phyloP scores from a whole-genome alignment of 129 eudicot genomes.

The Calendula officinalis region DNA sequence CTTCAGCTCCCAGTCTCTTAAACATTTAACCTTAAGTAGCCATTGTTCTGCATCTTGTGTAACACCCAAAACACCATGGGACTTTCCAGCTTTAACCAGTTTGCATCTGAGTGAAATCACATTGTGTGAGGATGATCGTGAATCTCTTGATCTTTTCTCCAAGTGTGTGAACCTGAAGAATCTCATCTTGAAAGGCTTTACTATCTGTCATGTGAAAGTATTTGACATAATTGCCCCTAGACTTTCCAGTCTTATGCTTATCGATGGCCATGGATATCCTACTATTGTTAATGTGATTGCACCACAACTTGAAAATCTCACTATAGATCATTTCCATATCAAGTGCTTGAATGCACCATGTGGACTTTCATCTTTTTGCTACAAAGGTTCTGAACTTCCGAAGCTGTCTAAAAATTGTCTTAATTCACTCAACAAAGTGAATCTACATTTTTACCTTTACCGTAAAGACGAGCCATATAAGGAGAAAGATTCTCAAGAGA shows the following conservation, averaged over 20 bases:
- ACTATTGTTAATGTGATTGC: conserved; percentile 6
- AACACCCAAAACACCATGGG: conserved; percentile 22
- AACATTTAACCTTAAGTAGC: background rate
- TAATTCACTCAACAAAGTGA: conserved; percentile 12
- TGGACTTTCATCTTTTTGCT: conserved; percentile 11
- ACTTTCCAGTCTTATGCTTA: conserved; percentile 11
- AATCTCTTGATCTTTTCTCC: conserved; percentile 7
- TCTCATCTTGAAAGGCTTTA: conserved; percentile 3
- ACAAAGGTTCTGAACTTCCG: background rate
- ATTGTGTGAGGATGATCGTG: conserved; percentile 2
- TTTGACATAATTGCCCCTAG: conserved; percentile 15
- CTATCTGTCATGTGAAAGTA: background rate
- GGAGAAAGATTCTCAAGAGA: conserved; percentile 4
- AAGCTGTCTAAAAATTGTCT: background rate
- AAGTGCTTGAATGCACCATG: conserved; percentile 6
- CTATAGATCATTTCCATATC: background rate
- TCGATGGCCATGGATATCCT: background rate
- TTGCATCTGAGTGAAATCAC: background rate
- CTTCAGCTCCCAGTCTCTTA: conserved; percentile 21
- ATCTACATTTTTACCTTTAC: background rate
- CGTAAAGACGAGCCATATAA: background rate
- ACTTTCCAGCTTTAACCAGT: conserved; percentile 23
- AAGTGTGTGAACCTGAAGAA: conserved; percentile 18
- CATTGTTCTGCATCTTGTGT: background rate
- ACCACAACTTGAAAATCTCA: conserved; percentile 27